These are phyloP conservation scores for Mimosa bimucronata DNA, from an alignment of 306 rosid species.

Conservation along the genomic window DNA sequence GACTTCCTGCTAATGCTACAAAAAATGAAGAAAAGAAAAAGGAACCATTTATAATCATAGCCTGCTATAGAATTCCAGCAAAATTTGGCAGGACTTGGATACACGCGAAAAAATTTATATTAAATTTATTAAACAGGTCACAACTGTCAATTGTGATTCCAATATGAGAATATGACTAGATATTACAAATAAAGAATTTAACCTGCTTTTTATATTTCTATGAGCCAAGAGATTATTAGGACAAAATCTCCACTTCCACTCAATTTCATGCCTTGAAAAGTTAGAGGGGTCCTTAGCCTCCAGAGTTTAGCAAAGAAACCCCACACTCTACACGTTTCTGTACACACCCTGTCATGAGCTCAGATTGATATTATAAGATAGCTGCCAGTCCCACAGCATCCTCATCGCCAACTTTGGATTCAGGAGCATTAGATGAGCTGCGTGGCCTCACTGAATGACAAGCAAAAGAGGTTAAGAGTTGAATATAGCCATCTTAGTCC, in stretches of 20 bases:
- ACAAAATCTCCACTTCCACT: conserved; percentile 41
- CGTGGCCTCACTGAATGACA: conserved; percentile 73
- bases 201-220: conserved; percentile 32
- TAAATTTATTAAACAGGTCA: conserved; percentile 1
- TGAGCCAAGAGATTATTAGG: conserved; percentile 39
- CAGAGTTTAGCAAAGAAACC: conserved; percentile 10
- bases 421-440: conserved; percentile 54
- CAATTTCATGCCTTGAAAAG: conserved; percentile 12
- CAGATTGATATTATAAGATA: conserved; percentile 55
- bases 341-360: conserved; percentile 60
- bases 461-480: conserved; percentile 19
- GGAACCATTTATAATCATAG: conserved; percentile 4
- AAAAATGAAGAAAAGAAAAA: neutral
- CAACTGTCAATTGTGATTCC: conserved; percentile 21
- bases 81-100: conserved; percentile 13
- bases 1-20: neutral
- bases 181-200: conserved; percentile 17
- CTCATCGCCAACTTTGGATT: conserved; percentile 70
- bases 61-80: conserved; percentile 1
- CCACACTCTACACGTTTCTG: conserved; percentile 46
- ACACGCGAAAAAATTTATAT: conserved; percentile 9
- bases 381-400: conserved; percentile 77
- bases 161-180: conserved; percentile 14
- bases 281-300: conserved; percentile 27
- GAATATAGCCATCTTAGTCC: conserved; percentile 8